These are phyloP conservation scores for Aristolochia fimbriata DNA, from an alignment of 164 flowering plant genomes.

Conservation along the genomic window DNA sequence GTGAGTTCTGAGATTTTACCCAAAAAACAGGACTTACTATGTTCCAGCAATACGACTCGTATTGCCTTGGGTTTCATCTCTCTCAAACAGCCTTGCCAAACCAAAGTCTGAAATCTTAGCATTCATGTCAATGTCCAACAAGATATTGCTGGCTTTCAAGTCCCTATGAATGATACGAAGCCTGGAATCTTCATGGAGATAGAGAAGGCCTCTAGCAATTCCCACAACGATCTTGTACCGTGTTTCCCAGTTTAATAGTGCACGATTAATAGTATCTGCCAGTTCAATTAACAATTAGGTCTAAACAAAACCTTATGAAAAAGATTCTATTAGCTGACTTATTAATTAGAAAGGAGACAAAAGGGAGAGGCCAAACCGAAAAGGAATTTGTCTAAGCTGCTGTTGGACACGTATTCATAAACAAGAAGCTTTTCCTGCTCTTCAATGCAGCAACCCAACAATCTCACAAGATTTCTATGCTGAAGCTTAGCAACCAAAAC, in stretches of 20 bases:
- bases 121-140: slow-evolving; percentile 20
- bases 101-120: slow-evolving; percentile 35
- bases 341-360: no score
- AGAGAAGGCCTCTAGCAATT: slow-evolving; percentile 20
- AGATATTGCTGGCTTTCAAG: slow-evolving; percentile 24
- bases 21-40: slow-evolving; percentile 18
- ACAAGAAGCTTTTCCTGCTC: slow-evolving; percentile 28
- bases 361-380: slow-evolving; percentile 14
- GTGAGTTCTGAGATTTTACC: background rate
- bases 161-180: slow-evolving; percentile 20
- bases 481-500: slow-evolving; percentile 30
- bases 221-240: slow-evolving; percentile 13
- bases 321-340: background rate
- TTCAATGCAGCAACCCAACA: slow-evolving; percentile 30
- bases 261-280: slow-evolving; percentile 6
- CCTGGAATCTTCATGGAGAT: slow-evolving; percentile 22
- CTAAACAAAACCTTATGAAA: background rate
- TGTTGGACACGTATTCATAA: slow-evolving; percentile 31
- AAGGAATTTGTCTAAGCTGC: slow-evolving; percentile 21
- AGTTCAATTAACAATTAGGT: background rate
- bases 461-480: slow-evolving; percentile 33
- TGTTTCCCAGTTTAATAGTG: slow-evolving; percentile 6
- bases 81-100: slow-evolving; percentile 18
- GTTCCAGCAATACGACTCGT: slow-evolving; percentile 28
- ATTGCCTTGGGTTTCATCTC: slow-evolving; percentile 16